Evolutionary conservation across 345 rosid species (phyloP), one percentile per base, ranked within the genome.

Genomic region (Lumnitzera littorea): DNA sequence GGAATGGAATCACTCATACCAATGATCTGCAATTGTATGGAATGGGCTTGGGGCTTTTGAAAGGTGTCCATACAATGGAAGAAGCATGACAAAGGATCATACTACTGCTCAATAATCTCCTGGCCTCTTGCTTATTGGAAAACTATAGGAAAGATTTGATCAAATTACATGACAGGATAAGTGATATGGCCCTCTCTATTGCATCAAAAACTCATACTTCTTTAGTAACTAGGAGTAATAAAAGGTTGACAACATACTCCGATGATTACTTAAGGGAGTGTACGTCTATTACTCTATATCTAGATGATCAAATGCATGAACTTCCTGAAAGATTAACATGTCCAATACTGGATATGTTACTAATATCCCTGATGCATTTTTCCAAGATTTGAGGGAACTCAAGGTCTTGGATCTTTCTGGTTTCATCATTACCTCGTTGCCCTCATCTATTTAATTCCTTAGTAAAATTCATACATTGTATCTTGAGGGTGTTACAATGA

Each of bases 31-130:
- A 74, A 51, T 63, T 47, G 15, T 70, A 73, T 56, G 23, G 58
- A 6, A 24, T 62, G 14, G 77, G 81, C 3, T 57, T 65, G 76
- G 67, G 65, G 17, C 24, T 73, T 24, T 73, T 69, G 56, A 16
- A 24, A 2, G 14, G n/a, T 0, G 6, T 24, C 12, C 3, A 1
- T 13, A 54, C 61, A 1, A 2, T 68, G 31, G 59, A 53, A 51
- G 73, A 31, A 20, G 54, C 53, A 24, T 54, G 62, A 11, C 25
- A 63, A 24, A 68, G 56, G 53, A 27, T 71, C 16, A 11, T 50
- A 1, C 17, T 55, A 12, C 31, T 68, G 66, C 15, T 76, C 12
- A 43, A 50, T 9, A 25, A 51, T 48, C 78, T 79, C 48, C 71
- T 67, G 58, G 53, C 47, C n/a, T 65, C 64, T 12, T 36, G 62